Conservation (phyloP, 345 rosid genomes). For the Laguncularia racemosa region DNA sequence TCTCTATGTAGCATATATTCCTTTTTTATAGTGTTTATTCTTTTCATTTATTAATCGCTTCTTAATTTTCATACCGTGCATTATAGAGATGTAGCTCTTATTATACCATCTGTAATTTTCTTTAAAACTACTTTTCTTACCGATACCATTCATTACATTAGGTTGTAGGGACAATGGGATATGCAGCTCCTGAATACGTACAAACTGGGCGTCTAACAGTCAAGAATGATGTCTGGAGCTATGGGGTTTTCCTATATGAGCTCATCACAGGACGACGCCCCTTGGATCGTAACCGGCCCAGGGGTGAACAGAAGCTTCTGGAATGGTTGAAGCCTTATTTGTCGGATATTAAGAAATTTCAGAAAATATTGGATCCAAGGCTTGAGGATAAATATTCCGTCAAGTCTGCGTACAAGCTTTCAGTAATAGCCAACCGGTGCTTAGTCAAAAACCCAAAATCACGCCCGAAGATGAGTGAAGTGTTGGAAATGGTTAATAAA, state of each 20-base stretch:
- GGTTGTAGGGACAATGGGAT: conserved; percentile 95
- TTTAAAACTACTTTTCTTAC: background rate
- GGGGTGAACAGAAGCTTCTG: conserved; percentile 72
- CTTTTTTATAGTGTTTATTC: background rate
- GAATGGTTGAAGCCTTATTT: conserved; percentile 79
- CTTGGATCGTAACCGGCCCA: conserved; percentile 70
- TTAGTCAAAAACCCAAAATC: conserved; percentile 57
- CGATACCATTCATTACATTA: conserved; percentile 15
- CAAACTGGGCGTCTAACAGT: conserved; percentile 79
- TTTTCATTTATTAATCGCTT: background rate
- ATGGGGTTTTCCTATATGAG: conserved; percentile 88
- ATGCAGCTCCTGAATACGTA: conserved; percentile 86
- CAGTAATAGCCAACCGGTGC: conserved; percentile 68
- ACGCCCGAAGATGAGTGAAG: conserved; percentile 94
- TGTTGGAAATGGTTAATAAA: conserved; percentile 52
- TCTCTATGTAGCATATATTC: background rate
- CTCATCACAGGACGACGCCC: conserved; percentile 88
- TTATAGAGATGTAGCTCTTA: background rate
- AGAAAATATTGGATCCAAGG: conserved; percentile 56
- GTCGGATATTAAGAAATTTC: conserved; percentile 51
- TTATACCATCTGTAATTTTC: background rate
- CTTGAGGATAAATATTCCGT: conserved; percentile 42
- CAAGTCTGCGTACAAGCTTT: conserved; percentile 53
- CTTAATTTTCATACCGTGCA: background rate
- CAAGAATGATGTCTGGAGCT: conserved; percentile 89